phyloP scores from a whole-genome alignment of 257 asterid species.

The Solanum pennellii region DNA sequence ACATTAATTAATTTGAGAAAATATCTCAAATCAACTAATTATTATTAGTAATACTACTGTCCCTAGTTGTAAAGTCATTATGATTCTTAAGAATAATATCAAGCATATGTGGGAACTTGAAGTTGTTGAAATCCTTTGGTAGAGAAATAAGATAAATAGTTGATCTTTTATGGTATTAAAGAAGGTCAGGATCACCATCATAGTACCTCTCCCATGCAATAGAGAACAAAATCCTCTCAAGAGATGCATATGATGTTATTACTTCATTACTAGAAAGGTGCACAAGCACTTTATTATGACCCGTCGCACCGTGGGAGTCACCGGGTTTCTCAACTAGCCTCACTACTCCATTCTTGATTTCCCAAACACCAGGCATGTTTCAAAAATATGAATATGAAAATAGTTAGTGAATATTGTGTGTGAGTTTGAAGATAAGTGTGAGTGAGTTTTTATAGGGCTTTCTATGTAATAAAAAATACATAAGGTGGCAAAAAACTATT shows the following conservation, averaged over 20 bases:
- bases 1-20: neutral
- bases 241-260: conserved; percentile 24
- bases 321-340: conserved; percentile 30
- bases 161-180: conserved; percentile 37
- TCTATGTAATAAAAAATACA: neutral
- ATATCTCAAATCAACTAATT: neutral
- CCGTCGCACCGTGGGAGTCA: conserved; percentile 4
- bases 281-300: conserved; percentile 24
- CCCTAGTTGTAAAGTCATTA: conserved; percentile 28
- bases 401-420: neutral
- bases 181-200: conserved; percentile 37
- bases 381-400: neutral
- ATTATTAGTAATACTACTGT: neutral
- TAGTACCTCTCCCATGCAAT: conserved; percentile 45
- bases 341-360: conserved; percentile 27
- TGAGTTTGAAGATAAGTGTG: neutral
- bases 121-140: conserved; percentile 30
- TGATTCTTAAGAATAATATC: conserved; percentile 29
- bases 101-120: conserved; percentile 31
- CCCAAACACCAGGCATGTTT: conserved; percentile 35
- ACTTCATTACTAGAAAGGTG: conserved; percentile 21
- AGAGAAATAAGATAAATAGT: conserved; percentile 39
- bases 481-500: neutral
- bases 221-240: conserved; percentile 18
- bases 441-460: conserved; percentile 13